Base-by-base conservation (phyloP, 163 green algal genomes). In the Scenedesmus sp. region DNA sequence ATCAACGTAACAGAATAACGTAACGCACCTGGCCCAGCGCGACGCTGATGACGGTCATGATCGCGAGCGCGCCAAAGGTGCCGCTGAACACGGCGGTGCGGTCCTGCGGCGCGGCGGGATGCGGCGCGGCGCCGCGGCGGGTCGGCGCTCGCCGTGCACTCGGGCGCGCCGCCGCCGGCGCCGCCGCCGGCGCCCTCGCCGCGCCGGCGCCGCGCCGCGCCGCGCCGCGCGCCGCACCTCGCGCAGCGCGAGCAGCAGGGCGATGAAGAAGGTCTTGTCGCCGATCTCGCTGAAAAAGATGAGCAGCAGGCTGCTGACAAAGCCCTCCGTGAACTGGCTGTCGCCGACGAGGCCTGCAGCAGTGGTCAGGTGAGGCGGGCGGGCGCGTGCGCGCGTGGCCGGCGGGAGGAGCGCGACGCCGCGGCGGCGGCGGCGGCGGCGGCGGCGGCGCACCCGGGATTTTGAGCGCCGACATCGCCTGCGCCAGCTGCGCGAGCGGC, bases 201-300 rank as follows among this genome's bases (percentile, higher is more conserved):
- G 39, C 39, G n/a, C 66, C 39, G 39, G 7, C 39, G 10, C 39
- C 7, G 20, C 47, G 47, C 69, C 90, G 85, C 14, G 81, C 64
- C 36, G 85, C 10, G 39, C 39, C 39, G 39, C 39, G 56, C 24
- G 14, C 17, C 67, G 6, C 39, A 77, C 69, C 69, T 77, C 75
- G 60, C 91, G 88, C 51, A 96, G 78, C 3, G 95, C 89, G 53
- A 98, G 84, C 63, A 98, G 87, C 67, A 98, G 75, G 2, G 96
- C 95, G 56, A 99, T 98, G 86, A 99, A 99, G 85, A 99, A 99
- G 0, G 96, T 99, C 81, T 99, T 99, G 85, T 99, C 96, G 26
- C 96, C 96, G 5, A 99, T 93, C 83, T 99, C 94, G 18, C 88
- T 95, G 82, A 99, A 98, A 67, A 99, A 92, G 51, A 99, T 98